Evolutionary conservation across 2,329 filamentous ascomycete species (phyloP).

Genomic region (Colletotrichum orbiculare): DNA sequence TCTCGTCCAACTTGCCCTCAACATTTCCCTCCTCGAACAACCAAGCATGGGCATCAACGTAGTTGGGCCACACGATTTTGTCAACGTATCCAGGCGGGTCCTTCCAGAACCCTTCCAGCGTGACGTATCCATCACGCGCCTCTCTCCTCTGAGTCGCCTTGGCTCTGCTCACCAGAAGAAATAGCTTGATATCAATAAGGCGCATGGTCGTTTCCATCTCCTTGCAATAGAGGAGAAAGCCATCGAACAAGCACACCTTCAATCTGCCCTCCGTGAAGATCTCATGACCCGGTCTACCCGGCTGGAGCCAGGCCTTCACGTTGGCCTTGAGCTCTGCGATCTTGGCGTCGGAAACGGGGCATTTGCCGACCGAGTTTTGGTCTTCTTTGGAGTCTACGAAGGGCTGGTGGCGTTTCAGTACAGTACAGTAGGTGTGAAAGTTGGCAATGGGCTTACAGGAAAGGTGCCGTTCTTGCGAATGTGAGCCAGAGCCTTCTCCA

Average conservation of each 20-base stretch:
- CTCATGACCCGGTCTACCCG: slow-evolving; percentile 56
- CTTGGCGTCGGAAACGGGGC: slow-evolving; percentile 60
- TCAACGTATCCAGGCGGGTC: slow-evolving; percentile 97
- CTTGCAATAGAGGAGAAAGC: slow-evolving; percentile 83
- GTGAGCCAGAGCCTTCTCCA: slow-evolving; percentile 74
- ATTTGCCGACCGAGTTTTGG: slow-evolving; percentile 68
- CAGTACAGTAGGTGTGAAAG: slow-evolving; percentile 38
- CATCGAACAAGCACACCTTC: slow-evolving; percentile 81
- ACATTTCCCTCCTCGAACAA: slow-evolving; percentile 80
- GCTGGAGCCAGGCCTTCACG: slow-evolving; percentile 59
- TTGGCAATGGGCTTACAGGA: slow-evolving; percentile 60
- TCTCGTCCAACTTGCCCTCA: slow-evolving; percentile 63
- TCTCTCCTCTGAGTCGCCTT: slow-evolving; percentile 74
- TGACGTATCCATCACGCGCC: slow-evolving; percentile 80
- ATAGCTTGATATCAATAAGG: slow-evolving; percentile 79
- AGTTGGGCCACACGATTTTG: slow-evolving; percentile 95
- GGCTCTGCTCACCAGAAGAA: slow-evolving; percentile 76
- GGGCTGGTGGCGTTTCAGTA: slow-evolving; percentile 48
- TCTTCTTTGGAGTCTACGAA: slow-evolving; percentile 69
- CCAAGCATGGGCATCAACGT: slow-evolving; percentile 83
- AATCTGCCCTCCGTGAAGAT: slow-evolving; percentile 45
- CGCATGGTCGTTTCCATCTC: slow-evolving; percentile 65
- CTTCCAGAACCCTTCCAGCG: slow-evolving; percentile 90
- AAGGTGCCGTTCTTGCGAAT: slow-evolving; percentile 76
- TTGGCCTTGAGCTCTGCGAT: slow-evolving; percentile 59